phyloP scores from a whole-genome alignment of 257 asterid genomes.

The Nemophila menziesii region DNA sequence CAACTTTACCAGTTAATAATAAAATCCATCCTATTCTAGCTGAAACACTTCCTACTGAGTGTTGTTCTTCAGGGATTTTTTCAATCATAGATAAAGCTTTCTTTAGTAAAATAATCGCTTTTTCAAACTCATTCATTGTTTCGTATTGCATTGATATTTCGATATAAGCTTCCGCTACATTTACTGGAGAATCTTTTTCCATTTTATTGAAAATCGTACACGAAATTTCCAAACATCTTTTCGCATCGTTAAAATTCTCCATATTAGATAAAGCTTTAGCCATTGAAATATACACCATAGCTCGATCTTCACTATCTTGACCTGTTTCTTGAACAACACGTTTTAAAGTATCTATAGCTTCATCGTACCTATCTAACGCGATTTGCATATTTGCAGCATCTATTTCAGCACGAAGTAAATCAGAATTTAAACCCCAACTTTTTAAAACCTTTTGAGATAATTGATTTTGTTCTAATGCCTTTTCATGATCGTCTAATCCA shows the following conservation, averaged over 20 bases:
- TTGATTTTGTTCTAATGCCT: constrained; percentile 79
- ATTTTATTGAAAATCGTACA: constrained; percentile 57
- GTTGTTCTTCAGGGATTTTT: constrained; percentile 81
- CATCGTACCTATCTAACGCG: constrained; percentile 64
- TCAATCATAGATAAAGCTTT: constrained; percentile 56
- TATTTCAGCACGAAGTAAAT: constrained; percentile 76
- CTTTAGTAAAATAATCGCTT: constrained; percentile 57
- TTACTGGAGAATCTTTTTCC: constrained; percentile 43
- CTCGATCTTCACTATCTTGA: constrained; percentile 72
- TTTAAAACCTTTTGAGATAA: constrained; percentile 67
- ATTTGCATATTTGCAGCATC: constrained; percentile 94
- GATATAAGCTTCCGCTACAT: constrained; percentile 66
- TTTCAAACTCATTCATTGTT: constrained; percentile 75
- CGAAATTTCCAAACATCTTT: constrained; percentile 68
- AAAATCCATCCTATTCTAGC: constrained; percentile 91
- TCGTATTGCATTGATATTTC: constrained; percentile 75
- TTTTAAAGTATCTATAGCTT: constrained; percentile 67
- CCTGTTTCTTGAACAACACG: constrained; percentile 64
- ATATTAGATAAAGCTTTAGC: constrained; percentile 65
- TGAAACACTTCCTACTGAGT: constrained; percentile 73
- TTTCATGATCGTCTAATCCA: constrained; percentile 71
- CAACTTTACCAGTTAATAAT: constrained; percentile 65
- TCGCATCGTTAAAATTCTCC: constrained; percentile 61
- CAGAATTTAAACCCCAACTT: constrained; percentile 72
- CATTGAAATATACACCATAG: constrained; percentile 66